Conservation (phyloP, 1,139 yeast genomes). For the Debaryomyces singareniensis region DNA sequence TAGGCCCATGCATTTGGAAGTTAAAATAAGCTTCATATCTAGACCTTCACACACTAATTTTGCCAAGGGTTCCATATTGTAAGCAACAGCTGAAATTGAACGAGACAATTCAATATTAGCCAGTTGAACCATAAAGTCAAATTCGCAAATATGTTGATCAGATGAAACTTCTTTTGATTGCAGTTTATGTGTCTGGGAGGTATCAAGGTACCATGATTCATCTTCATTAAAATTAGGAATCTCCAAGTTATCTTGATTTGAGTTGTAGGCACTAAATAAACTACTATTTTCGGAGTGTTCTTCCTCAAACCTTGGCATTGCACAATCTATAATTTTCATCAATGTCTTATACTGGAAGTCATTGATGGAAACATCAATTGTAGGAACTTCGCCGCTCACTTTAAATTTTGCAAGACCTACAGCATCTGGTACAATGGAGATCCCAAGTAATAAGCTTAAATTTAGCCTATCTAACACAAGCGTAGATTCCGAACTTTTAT, state of each 20-base stretch:
- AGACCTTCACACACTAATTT: constrained; percentile 69
- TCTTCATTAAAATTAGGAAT: constrained; percentile 13
- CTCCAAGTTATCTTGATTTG: constrained; percentile 18
- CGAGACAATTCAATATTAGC: constrained; percentile 61
- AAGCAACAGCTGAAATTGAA: constrained; percentile 56
- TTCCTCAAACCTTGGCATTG: constrained; percentile 56
- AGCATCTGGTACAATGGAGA: constrained; percentile 82
- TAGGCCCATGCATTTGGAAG: constrained; percentile 57
- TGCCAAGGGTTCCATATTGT: constrained; percentile 62
- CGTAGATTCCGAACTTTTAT: constrained; percentile 25
- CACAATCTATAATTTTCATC: constrained; percentile 67
- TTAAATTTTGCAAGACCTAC: constrained; percentile 64
- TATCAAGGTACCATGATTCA: constrained; percentile 6
- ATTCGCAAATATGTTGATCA: constrained; percentile 61
- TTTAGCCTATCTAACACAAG: constrained; percentile 72
- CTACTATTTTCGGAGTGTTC: constrained; percentile 25
- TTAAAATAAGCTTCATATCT: constrained; percentile 52
- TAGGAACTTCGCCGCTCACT: constrained; percentile 78
- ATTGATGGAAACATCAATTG: constrained; percentile 62
- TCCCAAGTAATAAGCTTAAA: constrained; percentile 65
- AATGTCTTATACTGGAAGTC: constrained; percentile 88
- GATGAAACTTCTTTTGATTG: constrained; percentile 12
- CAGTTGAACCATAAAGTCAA: constrained; percentile 59
- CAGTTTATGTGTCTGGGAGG: constrained; percentile 5
- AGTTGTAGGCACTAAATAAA: constrained; percentile 26